Conservation (phyloP, 1,139 yeast genomes). For the Scheffersomyces stambukii region DNA sequence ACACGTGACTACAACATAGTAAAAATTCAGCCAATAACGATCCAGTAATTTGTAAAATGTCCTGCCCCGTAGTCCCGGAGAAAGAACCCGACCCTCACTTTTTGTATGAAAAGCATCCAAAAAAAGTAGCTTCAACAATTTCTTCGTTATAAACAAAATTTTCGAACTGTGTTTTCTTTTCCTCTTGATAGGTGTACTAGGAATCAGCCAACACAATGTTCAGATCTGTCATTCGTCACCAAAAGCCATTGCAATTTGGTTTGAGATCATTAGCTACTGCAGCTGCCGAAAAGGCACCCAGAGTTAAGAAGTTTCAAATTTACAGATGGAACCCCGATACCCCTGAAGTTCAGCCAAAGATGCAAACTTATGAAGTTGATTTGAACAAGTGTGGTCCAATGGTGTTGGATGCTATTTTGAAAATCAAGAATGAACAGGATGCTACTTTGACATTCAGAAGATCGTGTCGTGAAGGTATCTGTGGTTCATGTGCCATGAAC, state of each 20-base stretch:
- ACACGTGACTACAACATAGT: too few species aligned
- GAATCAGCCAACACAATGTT: slow-evolving; percentile 9
- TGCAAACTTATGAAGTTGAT: slow-evolving; percentile 81
- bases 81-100: background rate
- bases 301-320: slow-evolving; percentile 80
- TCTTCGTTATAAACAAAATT: background rate
- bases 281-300: slow-evolving; percentile 40
- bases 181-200: background rate
- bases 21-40: background rate
- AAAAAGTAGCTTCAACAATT: background rate
- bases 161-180: slow-evolving; percentile 1
- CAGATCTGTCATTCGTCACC: slow-evolving; percentile 27
- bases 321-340: slow-evolving; percentile 99
- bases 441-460: slow-evolving; percentile 94
- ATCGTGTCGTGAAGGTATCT: slow-evolving; percentile 98
- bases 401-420: slow-evolving; percentile 92
- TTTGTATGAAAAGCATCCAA: background rate
- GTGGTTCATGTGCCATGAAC: slow-evolving; percentile 99
- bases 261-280: slow-evolving; percentile 41
- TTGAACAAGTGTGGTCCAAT: slow-evolving; percentile 94
- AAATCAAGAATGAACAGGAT: slow-evolving; percentile 95
- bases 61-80: slow-evolving; percentile 2
- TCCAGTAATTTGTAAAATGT: background rate
- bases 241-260: slow-evolving; percentile 8
- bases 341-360: slow-evolving; percentile 86